phyloP scores from a whole-genome alignment of 1,284 basidiomycete genomes.

The Ustilago esculenta region DNA sequence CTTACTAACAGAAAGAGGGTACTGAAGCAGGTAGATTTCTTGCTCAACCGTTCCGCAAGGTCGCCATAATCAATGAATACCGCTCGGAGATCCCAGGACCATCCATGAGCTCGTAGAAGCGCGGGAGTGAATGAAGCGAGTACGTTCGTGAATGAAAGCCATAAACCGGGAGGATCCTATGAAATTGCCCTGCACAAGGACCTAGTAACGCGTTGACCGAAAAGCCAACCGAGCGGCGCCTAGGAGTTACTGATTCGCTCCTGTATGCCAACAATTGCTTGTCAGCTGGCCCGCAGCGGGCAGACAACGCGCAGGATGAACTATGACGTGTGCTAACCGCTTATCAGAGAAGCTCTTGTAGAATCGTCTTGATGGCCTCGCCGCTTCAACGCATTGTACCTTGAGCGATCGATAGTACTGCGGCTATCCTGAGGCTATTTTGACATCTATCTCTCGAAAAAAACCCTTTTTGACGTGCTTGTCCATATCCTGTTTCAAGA shows the following conservation, averaged over 20 bases:
- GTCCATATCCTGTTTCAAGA: too few relatives aligned
- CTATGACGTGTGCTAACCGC: too few relatives aligned
- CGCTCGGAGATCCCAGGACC: neutral
- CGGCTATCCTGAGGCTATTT: too few relatives aligned
- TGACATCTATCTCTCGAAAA: too few relatives aligned
- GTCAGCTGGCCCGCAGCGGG: constrained; percentile 17
- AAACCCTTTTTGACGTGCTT: too few relatives aligned
- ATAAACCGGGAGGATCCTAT: constrained; percentile 7
- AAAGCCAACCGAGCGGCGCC: neutral
- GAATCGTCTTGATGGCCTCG: too few relatives aligned
- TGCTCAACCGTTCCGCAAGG: constrained; percentile 5
- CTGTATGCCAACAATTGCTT: neutral
- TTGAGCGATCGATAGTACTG: too few relatives aligned
- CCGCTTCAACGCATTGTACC: too few relatives aligned
- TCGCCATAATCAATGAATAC: neutral
- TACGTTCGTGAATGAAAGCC: constrained; percentile 1
- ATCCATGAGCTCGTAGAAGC: neutral
- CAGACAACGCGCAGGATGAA: constrained; percentile 7
- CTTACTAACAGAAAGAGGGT: too few relatives aligned
- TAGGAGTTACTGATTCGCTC: neutral
- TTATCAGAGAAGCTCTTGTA: too few relatives aligned
- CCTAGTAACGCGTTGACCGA: constrained; percentile 10
- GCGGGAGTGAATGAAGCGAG: neutral
- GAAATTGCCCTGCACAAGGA: constrained; percentile 1
- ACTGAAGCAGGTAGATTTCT: constrained; percentile 19